Conservation (phyloP, 2,329 filamentous ascomycete genomes). For the Calonectria montana region DNA sequence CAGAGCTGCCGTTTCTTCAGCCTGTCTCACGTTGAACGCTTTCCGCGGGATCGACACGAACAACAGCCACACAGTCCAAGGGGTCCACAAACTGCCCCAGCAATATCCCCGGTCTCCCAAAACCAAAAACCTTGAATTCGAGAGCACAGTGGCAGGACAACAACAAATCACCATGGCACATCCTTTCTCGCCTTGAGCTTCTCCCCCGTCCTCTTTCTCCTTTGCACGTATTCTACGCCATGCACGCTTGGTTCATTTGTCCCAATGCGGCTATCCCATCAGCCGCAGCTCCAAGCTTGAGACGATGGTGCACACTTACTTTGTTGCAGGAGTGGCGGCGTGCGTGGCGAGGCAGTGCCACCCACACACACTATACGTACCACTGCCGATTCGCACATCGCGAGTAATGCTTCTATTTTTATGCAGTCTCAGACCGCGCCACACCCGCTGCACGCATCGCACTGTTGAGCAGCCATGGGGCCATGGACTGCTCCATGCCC, state of each 20-base stretch:
- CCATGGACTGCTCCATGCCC: neutral
- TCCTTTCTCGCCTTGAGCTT: neutral
- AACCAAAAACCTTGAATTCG: neutral
- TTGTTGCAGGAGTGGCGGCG: neutral
- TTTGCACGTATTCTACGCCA: neutral
- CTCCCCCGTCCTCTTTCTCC: neutral
- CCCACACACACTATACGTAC: neutral
- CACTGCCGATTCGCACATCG: neutral
- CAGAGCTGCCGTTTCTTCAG: neutral
- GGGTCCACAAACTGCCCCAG: neutral
- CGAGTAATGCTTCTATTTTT: conserved; percentile 12
- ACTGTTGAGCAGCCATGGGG: neutral
- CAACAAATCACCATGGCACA: neutral
- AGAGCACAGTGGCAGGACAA: neutral
- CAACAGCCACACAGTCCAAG: neutral
- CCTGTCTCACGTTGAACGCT: neutral
- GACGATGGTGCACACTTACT: neutral
- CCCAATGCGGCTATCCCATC: conserved; percentile 4
- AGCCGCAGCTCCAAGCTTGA: neutral
- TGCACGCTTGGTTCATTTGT: neutral
- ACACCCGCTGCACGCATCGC: neutral
- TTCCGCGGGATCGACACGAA: neutral
- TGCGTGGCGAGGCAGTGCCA: conserved; percentile 1
- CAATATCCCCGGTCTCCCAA: neutral
- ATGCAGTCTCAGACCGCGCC: neutral